Base-by-base conservation (phyloP, 371 early-diverging fungal genomes). In the Mucor piriformis region DNA sequence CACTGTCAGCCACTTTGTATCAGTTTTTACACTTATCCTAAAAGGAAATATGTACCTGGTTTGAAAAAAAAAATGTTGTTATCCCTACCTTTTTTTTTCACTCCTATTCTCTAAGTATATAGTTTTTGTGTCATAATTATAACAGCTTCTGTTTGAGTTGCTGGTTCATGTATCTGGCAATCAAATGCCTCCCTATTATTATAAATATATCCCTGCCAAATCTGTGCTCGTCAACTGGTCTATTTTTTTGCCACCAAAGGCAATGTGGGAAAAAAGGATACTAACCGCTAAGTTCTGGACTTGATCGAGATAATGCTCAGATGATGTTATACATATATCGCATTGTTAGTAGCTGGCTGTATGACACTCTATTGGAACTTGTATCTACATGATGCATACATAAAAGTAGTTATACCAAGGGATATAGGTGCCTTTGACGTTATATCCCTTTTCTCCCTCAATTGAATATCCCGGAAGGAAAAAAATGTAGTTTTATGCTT, bases 371-470 rank as follows among this genome's bases (percentile, higher is more conserved):
- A 29, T 6, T 29, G 4, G 8, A 29, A 29, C 42, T 42, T 8
- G 42, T 18, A 42, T 18, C 4, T 18, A 18, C 42, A 42, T 42
- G 20, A 18, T 18, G 18, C 42, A 42, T 42, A 42, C 42, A 42
- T 42, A 42, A 40, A 42, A 42, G 42, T 18, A 42, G 42, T 42
- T 42, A 42, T 18, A 18, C 18, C 16, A 4, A 42, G 42, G 42
- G 42, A 42, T 42, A 42, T 42, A 42, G 42, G 7, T 42, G 42
- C 20, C 18, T 42, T 42, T 42, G 42, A 42, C 42, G 42, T 42
- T 42, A 42, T 42, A 42, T 42, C 42, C 42, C 42, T 18, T 16
- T 42, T 42, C 42, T 18, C 42, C 42, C 42, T 20, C 18, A 38
- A 38, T n/a, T n/a, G 2, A 15, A 38, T 15, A 38, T 38, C 2